phyloP scores from a whole-genome alignment of 176 grass and related monocot genomes.

The Eleusine coracana region DNA sequence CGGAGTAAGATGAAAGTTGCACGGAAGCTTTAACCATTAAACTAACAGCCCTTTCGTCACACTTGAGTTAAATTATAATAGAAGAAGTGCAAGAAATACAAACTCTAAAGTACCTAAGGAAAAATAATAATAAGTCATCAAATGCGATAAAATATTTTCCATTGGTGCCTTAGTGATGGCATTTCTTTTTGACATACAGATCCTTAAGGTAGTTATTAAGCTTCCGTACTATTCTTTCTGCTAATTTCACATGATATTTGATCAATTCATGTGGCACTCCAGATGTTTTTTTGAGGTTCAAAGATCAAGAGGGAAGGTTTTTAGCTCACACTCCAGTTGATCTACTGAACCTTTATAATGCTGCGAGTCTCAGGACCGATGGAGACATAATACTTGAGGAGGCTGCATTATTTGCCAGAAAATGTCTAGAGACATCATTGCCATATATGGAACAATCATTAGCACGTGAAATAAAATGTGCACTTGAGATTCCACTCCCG shows the following conservation, averaged over 20 bases:
- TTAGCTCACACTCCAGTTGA: background rate
- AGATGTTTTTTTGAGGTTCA: background rate
- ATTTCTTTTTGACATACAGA: too few relatives aligned
- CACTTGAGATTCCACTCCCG: slow-evolving; percentile 5
- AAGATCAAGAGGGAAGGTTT: background rate
- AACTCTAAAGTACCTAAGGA: background rate
- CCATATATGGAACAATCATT: background rate
- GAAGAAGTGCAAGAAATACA: background rate
- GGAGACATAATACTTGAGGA: slow-evolving; percentile 1
- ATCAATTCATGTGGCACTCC: background rate
- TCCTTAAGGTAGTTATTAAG: too few relatives aligned
- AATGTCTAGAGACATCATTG: background rate
- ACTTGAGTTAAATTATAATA: too few relatives aligned
- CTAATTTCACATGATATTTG: background rate
- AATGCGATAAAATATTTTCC: too few relatives aligned
- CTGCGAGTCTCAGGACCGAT: background rate
- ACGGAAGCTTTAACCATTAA: too few relatives aligned
- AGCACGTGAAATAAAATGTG: background rate
- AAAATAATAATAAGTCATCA: too few relatives aligned
- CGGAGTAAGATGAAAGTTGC: too few relatives aligned
- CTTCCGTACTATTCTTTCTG: background rate
- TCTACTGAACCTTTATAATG: background rate
- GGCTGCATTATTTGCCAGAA: background rate
- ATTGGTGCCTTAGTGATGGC: too few relatives aligned
- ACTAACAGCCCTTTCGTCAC: too few relatives aligned